Conservation (phyloP, 1,284 basidiomycete species). For the Anthracocystis walkeri region DNA sequence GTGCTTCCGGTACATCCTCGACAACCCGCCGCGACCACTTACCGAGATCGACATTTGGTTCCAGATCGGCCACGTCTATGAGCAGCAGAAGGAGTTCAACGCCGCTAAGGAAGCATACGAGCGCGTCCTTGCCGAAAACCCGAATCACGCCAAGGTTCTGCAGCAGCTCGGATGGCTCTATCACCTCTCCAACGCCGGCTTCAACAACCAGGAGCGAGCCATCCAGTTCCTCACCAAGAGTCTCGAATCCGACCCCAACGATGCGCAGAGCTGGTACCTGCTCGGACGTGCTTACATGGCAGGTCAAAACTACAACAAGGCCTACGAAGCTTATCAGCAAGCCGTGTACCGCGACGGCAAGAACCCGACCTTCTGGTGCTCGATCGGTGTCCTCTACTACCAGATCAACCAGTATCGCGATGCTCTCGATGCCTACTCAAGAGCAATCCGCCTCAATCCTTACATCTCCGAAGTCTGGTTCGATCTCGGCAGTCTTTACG, state of each 20-base stretch:
- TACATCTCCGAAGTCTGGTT: constrained; percentile 99
- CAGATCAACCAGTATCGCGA: constrained; percentile 99
- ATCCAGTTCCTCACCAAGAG: constrained; percentile 94
- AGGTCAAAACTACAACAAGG: constrained; percentile 98
- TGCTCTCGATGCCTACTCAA: constrained; percentile 96
- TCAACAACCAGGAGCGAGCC: constrained; percentile 94
- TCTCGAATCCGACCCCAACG: constrained; percentile 80
- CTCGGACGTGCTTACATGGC: constrained; percentile 98
- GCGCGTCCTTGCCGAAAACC: constrained; percentile 92
- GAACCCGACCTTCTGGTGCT: constrained; percentile 99
- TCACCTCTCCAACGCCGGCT: constrained; percentile 90
- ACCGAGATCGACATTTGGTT: constrained; percentile 99
- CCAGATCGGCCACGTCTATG: constrained; percentile 98
- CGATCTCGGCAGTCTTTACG: constrained; percentile 94
- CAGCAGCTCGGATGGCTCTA: constrained; percentile 99
- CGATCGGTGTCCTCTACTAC: constrained; percentile 98
- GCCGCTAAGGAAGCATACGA: constrained; percentile 95
- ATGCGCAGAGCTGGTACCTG: constrained; percentile 98
- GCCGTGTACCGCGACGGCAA: constrained; percentile 98
- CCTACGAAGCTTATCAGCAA: constrained; percentile 99
- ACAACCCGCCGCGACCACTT: constrained; percentile 92
- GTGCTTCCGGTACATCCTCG: constrained; percentile 90
- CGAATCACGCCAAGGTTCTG: constrained; percentile 93
- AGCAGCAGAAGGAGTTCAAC: constrained; percentile 93
- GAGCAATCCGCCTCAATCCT: constrained; percentile 97